phyloP scores from a whole-genome alignment of 2,329 filamentous ascomycete species.

The Domatiomyces globalis region DNA sequence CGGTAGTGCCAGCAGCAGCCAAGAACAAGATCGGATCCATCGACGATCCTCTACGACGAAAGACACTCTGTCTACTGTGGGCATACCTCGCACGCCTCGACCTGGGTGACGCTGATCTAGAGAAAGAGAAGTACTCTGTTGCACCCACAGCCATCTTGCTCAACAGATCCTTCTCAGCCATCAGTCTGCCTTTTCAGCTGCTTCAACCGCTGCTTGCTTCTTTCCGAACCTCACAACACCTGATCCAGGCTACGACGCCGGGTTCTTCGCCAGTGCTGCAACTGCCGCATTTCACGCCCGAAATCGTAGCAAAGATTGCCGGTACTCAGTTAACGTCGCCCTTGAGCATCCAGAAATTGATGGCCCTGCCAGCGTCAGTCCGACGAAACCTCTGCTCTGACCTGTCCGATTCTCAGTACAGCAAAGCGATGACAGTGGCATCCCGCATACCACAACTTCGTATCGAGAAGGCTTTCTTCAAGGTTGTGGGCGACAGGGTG shows the following conservation, averaged over 20 bases:
- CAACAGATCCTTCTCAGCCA: conserved; percentile 74
- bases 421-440: conserved; percentile 59
- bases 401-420: conserved; percentile 62
- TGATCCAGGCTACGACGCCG: conserved; percentile 81
- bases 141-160: conserved; percentile 74
- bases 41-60: conserved; percentile 66
- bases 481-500: conserved; percentile 85
- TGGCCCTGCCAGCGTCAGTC: conserved; percentile 64
- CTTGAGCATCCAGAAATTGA: conserved; percentile 70
- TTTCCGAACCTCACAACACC: conserved; percentile 66
- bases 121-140: conserved; percentile 70
- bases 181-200: conserved; percentile 75
- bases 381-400: conserved; percentile 53
- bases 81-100: conserved; percentile 84
- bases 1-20: conserved; percentile 57
- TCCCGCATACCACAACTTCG: conserved; percentile 70
- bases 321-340: conserved; percentile 56
- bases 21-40: conserved; percentile 62
- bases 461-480: conserved; percentile 92
- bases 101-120: conserved; percentile 60
- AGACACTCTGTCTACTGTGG: conserved; percentile 82
- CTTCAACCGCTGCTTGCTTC: conserved; percentile 68
- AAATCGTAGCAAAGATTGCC: conserved; percentile 32
- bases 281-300: conserved; percentile 69
- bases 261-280: conserved; percentile 77